Percentiles rank a stretch among this genome's conserved stretches.
phyloP scores from a whole-genome alignment of 352 stramenopile genomes.

The Phytophthora rubi region DNA sequence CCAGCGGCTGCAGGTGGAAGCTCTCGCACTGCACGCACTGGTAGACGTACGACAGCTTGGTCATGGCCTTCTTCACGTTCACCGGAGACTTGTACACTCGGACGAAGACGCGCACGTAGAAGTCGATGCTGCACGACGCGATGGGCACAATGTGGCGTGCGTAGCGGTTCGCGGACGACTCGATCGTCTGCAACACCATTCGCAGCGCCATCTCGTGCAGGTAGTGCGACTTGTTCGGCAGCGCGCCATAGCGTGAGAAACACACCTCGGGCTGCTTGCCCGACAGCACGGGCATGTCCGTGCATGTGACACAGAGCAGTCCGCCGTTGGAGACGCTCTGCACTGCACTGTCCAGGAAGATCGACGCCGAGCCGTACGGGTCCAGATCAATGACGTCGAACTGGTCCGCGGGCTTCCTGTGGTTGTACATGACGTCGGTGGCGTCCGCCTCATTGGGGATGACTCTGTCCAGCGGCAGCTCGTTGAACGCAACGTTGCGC shows the following conservation, averaged over 20 bases:
- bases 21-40: slow-evolving; percentile 97
- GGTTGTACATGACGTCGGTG: slow-evolving; percentile 89
- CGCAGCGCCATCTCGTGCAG: slow-evolving; percentile 89
- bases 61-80: slow-evolving; percentile 94
- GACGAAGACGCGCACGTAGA: slow-evolving; percentile 99
- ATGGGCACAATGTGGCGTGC: slow-evolving; percentile 97
- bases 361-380: slow-evolving; percentile 98
- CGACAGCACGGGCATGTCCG: slow-evolving; percentile 96
- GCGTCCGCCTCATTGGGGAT: slow-evolving; percentile 88
- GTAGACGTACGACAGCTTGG: slow-evolving; percentile 89
- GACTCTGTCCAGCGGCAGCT: slow-evolving; percentile 80
- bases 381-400: slow-evolving; percentile 99
- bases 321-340: slow-evolving; percentile 95
- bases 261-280: slow-evolving; percentile 91
- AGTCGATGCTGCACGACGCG: slow-evolving; percentile 98
- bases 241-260: slow-evolving; percentile 84
- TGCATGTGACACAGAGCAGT: slow-evolving; percentile 99
- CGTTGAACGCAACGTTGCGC: slow-evolving; percentile 94
- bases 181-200: slow-evolving; percentile 96
- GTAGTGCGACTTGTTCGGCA: slow-evolving; percentile 91
- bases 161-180: slow-evolving; percentile 95
- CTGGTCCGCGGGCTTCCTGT: slow-evolving; percentile 88
- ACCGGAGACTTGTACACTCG: slow-evolving; percentile 97
- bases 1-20: slow-evolving; percentile 96
- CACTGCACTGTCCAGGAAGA: slow-evolving; percentile 98